These are phyloP conservation scores for Ophiorrhiza pumila DNA, from an alignment of 257 asterid species.

Conservation along the genomic window DNA sequence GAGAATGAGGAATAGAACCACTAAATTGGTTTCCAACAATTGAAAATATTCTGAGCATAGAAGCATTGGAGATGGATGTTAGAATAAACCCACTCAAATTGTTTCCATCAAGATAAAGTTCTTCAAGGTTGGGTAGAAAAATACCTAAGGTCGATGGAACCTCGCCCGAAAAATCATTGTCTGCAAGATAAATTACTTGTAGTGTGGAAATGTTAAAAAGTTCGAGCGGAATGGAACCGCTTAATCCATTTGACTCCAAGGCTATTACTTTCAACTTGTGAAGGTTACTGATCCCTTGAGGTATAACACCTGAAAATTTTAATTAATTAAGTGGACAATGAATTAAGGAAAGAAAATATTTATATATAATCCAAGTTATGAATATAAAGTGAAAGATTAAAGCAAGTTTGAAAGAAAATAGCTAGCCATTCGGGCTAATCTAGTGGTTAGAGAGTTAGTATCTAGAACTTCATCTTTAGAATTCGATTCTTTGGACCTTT, in stretches of 20 bases:
- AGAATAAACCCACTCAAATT: too few species aligned
- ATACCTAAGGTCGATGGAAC: not conserved
- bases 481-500: too few species aligned
- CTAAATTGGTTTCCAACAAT: not conserved
- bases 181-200: not conserved
- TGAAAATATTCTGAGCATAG: not conserved
- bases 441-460: too few species aligned
- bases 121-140: not conserved
- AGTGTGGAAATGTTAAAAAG: constrained; percentile 36
- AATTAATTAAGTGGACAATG: too few species aligned
- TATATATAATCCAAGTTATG: too few species aligned
- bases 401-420: too few species aligned
- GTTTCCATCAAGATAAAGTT: not conserved
- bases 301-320: constrained; percentile 34
- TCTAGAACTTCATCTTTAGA: too few species aligned
- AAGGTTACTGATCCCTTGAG: constrained; percentile 29
- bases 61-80: constrained; percentile 4
- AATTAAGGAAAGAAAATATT: too few species aligned
- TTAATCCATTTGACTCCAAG: not conserved
- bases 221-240: constrained; percentile 25
- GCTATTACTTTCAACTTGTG: not conserved
- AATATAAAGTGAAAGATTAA: too few species aligned
- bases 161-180: not conserved
- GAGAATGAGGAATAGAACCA: not conserved
- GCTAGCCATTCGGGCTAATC: too few species aligned